These are phyloP conservation scores for Macaranga tanarius DNA, from an alignment of 441 rosid genomes.

Conservation along the genomic window DNA sequence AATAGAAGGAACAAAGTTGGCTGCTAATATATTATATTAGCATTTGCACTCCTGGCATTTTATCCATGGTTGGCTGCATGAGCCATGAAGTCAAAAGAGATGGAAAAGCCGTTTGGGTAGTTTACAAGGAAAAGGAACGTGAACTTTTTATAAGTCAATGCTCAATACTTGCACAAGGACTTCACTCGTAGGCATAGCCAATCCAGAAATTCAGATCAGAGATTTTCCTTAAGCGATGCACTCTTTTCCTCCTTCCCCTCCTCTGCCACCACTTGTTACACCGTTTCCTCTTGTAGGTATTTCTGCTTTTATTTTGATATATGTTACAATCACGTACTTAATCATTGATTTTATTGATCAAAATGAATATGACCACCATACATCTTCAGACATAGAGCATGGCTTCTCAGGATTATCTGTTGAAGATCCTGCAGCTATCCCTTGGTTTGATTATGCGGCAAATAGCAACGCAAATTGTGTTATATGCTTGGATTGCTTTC, in stretches of 20 bases:
- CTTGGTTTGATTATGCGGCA: conserved; percentile 23
- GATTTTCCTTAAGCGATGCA: not conserved
- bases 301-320: conserved; percentile 17
- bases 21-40: not conserved
- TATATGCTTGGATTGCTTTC: conserved; percentile 33
- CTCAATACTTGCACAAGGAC: not conserved
- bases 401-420: conserved; percentile 14
- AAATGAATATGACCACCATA: not conserved
- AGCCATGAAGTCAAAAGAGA: not conserved
- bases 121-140: conserved; percentile 11
- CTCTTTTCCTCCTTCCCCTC: conserved; percentile 17
- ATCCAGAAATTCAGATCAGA: not conserved
- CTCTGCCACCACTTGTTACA: conserved; percentile 6
- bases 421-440: conserved; percentile 22
- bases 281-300: conserved; percentile 7
- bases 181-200: not conserved
- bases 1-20: not conserved
- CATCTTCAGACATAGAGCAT: not conserved
- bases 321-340: conserved; percentile 14
- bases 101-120: not conserved
- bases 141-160: not conserved
- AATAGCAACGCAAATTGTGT: conserved; percentile 9
- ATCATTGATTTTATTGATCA: conserved; percentile 13
- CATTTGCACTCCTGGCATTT: not conserved
- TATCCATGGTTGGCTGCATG: not conserved